Base-by-base conservation (phyloP, 768 basidiomycete genomes). In the Mycena vitilis region DNA sequence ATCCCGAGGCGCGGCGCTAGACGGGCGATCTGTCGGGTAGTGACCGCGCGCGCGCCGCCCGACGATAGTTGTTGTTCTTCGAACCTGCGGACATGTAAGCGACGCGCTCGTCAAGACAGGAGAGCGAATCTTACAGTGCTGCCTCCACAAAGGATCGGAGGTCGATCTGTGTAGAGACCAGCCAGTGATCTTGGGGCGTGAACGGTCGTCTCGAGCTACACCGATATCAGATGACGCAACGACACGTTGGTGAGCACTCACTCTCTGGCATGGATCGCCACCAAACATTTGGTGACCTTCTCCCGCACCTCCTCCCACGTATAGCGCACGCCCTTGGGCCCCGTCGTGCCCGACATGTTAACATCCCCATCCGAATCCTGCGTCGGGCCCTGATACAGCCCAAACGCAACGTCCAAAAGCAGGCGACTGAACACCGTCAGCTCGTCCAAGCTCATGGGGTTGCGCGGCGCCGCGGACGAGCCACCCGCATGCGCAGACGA, bases 191-290 rank as follows among this genome's bases (percentile, higher is more conserved):
- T 4, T 85, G 79, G 0, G 94, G 91, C 38, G 92, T 90, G 80
- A 99, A 99, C 0, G 90, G 87, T 63, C 90, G 85, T 38, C 96
- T 81, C 37, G 96, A 96, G 75, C 96, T 97, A 75, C 65, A 8
- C 57, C 20, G 54, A 60, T 22, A 56, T 76, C 13, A 70, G 62
- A n/a, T 45, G 48, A 16, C 10, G 15, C 16, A 12, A 16, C 23
- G 22, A 5, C 6, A 16, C 18, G 37, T 8, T n/a, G 23, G 6
- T 18, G 9, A 18, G 10, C 0, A 82, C 93, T 78, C 72, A 96
- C 95, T 98, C 96, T 83, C 96, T 79, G 1, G 93, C 93, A 76
- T 96, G 93, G 11, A 99, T 89, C 6, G 89, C 90, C 48, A 91
- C 85, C 65, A 98, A 78, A 75, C 94, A 93, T 70, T 85, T 86